phyloP scores from a whole-genome alignment of 177 flowering plant genomes.

The Vitis hybrid region DNA sequence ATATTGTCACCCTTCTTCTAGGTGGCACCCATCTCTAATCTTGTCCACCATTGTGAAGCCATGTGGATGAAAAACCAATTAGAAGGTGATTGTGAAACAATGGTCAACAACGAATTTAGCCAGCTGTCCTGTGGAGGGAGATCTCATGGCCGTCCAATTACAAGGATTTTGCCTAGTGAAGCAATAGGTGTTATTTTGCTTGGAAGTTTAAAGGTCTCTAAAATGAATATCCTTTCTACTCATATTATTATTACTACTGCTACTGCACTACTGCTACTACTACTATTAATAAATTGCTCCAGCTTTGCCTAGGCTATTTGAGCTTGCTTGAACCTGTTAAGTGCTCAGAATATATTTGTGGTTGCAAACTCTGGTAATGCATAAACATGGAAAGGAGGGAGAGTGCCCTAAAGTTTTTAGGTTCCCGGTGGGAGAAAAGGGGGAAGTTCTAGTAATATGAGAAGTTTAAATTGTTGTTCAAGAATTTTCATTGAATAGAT shows the following conservation, averaged over 20 bases:
- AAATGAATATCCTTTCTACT: background rate
- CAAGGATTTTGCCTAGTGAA: slow-evolving; percentile 54
- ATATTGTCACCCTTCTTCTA: slow-evolving; percentile 23
- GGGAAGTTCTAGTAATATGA: background rate
- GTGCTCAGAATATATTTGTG: too few species aligned
- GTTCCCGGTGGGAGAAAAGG: too few species aligned
- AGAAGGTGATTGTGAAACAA: slow-evolving; percentile 14
- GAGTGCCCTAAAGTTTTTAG: background rate
- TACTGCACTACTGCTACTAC: background rate
- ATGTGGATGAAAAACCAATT: slow-evolving; percentile 29
- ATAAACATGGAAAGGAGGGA: background rate
- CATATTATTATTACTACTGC: background rate
- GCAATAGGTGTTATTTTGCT: slow-evolving; percentile 54
- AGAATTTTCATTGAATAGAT: background rate
- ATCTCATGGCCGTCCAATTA: slow-evolving; percentile 24
- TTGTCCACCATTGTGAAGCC: slow-evolving; percentile 45
- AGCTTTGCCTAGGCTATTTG: too few species aligned
- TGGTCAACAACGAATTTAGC: slow-evolving; percentile 8
- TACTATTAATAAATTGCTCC: too few species aligned
- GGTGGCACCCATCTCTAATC: slow-evolving; percentile 65
- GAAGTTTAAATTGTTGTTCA: background rate
- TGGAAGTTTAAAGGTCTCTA: slow-evolving; percentile 68
- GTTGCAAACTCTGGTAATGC: background rate
- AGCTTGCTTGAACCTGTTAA: too few species aligned
- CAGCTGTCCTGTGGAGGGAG: slow-evolving; percentile 27